Evolutionary conservation across 352 stramenopile genomes (phyloP).

Genomic region (Phytophthora lateralis): DNA sequence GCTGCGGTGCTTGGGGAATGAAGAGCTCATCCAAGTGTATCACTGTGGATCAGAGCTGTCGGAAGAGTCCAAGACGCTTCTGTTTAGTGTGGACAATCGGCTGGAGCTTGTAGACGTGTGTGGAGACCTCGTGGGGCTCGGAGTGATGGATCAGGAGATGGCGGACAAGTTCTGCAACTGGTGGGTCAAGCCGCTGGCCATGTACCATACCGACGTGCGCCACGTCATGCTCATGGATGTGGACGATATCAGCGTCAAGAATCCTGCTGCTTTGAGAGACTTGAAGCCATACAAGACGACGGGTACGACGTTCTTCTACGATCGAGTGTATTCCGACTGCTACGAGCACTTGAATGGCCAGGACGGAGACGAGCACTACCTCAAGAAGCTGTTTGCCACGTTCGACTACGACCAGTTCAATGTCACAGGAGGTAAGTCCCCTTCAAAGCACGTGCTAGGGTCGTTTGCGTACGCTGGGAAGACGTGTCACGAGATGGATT

Average conservation of each 20-base stretch:
- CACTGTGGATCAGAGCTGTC: slow-evolving; percentile 25
- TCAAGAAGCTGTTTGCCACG: slow-evolving; percentile 19
- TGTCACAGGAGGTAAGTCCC: slow-evolving; percentile 12
- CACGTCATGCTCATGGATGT: slow-evolving; percentile 33
- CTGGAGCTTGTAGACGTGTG: slow-evolving; percentile 26
- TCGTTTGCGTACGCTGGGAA: slow-evolving; percentile 28
- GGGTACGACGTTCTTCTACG: slow-evolving; percentile 31
- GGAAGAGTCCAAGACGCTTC: slow-evolving; percentile 11
- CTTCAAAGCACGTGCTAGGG: slow-evolving; percentile 12
- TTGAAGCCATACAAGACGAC: slow-evolving; percentile 26
- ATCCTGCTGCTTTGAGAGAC: slow-evolving; percentile 14
- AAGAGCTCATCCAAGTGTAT: slow-evolving; percentile 33
- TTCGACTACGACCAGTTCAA: slow-evolving; percentile 32
- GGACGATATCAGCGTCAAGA: slow-evolving; percentile 24
- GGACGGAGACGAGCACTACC: slow-evolving; percentile 20
- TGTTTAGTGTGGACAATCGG: slow-evolving; percentile 18
- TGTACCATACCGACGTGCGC: slow-evolving; percentile 27
- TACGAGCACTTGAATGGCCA: slow-evolving; percentile 26
- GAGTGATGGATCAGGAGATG: slow-evolving; percentile 14
- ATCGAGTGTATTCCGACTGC: slow-evolving; percentile 26
- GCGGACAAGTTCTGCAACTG: slow-evolving; percentile 24
- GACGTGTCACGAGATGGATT: slow-evolving; percentile 34
- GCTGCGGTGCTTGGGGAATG: slow-evolving; percentile 28
- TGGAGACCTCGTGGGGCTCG: slow-evolving; percentile 14
- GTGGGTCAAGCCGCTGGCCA: slow-evolving; percentile 28